phyloP scores from a whole-genome alignment of 371 early-diverging fungal species.

The Syncephalastrum sp. region DNA sequence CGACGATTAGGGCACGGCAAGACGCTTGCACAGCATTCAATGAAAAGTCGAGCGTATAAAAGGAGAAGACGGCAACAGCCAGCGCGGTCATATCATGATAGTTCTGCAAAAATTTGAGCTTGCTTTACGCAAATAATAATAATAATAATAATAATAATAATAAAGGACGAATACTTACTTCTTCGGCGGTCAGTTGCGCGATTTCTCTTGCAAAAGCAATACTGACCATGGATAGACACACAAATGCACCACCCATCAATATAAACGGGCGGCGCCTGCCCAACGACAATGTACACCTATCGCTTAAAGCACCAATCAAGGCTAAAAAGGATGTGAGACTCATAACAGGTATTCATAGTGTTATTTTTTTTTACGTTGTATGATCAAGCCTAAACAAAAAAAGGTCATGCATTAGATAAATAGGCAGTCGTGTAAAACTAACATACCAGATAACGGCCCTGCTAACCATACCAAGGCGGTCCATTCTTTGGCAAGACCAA shows the following conservation, averaged over 20 bases:
- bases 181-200: constrained; percentile 14
- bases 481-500: constrained; percentile 64
- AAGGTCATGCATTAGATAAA: too few relatives aligned
- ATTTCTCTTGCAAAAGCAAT: constrained; percentile 66
- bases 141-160: too few relatives aligned
- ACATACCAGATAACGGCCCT: constrained; percentile 72
- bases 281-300: constrained; percentile 46
- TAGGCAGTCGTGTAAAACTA: constrained; percentile 17
- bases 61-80: constrained; percentile 62
- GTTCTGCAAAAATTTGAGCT: background rate
- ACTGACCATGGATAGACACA: constrained; percentile 56
- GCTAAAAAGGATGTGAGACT: constrained; percentile 7
- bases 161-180: constrained; percentile 17
- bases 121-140: constrained; percentile 8
- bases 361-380: constrained; percentile 11
- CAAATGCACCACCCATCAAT: constrained; percentile 50
- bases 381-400: constrained; percentile 6
- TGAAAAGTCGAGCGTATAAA: constrained; percentile 77
- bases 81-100: constrained; percentile 30
- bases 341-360: background rate
- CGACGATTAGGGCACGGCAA: constrained; percentile 75
- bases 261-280: constrained; percentile 63
- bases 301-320: constrained; percentile 61
- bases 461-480: constrained; percentile 78
- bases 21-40: constrained; percentile 74